A percentile compares a stretch with the other conserved stretches of the same genome.
phyloP scores from a whole-genome alignment of 805 yeast species.

The Zygosaccharomyces gambellarensis region DNA sequence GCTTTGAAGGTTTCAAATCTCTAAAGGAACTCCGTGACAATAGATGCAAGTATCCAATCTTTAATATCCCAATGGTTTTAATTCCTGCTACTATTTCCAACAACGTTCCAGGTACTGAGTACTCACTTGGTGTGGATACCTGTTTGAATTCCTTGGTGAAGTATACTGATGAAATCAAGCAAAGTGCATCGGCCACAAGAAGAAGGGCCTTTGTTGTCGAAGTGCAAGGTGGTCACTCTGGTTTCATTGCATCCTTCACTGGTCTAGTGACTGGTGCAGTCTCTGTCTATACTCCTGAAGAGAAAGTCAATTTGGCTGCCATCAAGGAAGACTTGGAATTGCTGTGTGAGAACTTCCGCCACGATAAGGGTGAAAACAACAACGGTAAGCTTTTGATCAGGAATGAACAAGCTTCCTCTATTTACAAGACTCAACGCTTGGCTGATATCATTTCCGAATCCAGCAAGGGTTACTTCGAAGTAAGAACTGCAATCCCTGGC shows the following conservation, averaged over 20 bases:
- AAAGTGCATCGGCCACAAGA: slow-evolving; percentile 90
- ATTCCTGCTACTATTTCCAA: slow-evolving; percentile 95
- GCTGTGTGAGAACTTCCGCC: slow-evolving; percentile 60
- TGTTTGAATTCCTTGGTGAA: slow-evolving; percentile 86
- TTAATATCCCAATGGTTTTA: slow-evolving; percentile 89
- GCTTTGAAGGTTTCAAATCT: slow-evolving; percentile 92
- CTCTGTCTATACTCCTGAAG: slow-evolving; percentile 88
- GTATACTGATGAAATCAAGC: slow-evolving; percentile 94
- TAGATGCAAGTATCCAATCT: slow-evolving; percentile 75
- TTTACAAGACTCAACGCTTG: slow-evolving; percentile 75
- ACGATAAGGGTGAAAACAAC: slow-evolving; percentile 72
- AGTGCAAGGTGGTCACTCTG: slow-evolving; percentile 97
- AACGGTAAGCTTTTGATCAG: slow-evolving; percentile 84
- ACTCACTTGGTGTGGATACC: slow-evolving; percentile 92
- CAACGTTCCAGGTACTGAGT: slow-evolving; percentile 98
- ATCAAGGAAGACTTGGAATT: slow-evolving; percentile 72
- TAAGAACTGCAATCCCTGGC: slow-evolving; percentile 94
- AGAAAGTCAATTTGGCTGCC: slow-evolving; percentile 60
- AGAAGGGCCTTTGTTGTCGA: slow-evolving; percentile 93
- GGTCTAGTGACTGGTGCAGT: slow-evolving; percentile 87
- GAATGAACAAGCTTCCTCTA: slow-evolving; percentile 75
- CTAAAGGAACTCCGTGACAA: slow-evolving; percentile 77
- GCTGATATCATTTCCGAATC: slow-evolving; percentile 81
- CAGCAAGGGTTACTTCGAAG: slow-evolving; percentile 71
- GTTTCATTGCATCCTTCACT: slow-evolving; percentile 83